Evolutionary conservation across 331 rosid genomes (phyloP).

Genomic region (Stylosanthes scabra): DNA sequence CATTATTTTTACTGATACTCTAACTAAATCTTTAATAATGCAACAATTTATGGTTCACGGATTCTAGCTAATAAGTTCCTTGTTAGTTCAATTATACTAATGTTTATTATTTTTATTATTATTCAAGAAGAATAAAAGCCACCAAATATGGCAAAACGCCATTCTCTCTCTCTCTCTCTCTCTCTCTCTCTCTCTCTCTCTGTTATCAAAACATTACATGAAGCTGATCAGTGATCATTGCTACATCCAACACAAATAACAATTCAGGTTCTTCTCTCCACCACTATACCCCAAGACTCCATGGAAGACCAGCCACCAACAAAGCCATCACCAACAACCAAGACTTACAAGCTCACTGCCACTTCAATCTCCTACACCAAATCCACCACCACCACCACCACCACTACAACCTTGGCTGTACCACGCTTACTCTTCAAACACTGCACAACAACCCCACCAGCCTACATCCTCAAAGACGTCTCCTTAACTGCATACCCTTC

Average conservation of each 20-base stretch:
- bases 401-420: constrained; percentile 25
- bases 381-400: constrained; percentile 48
- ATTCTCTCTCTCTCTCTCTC: constrained; percentile 29
- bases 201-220: constrained; percentile 19
- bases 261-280: not conserved
- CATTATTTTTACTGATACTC: too few relatives aligned
- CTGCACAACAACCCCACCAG: constrained; percentile 57
- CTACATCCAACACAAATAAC: constrained; percentile 25
- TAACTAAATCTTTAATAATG: not conserved
- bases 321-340: constrained; percentile 3
- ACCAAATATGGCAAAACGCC: not conserved
- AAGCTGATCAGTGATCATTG: not conserved
- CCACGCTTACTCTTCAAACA: constrained; percentile 54
- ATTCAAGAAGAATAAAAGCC: not conserved
- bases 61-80: not conserved
- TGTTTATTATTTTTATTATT: not conserved
- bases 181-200: not conserved
- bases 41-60: not conserved
- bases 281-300: constrained; percentile 20
- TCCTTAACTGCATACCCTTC: constrained; percentile 74
- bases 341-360: constrained; percentile 73
- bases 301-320: constrained; percentile 59
- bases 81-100: not conserved
- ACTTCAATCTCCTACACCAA: constrained; percentile 74
- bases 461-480: constrained; percentile 71